These are phyloP conservation scores for Blastobotrys arbuscula DNA, from an alignment of 1,139 yeast species.

Conservation along the genomic window DNA sequence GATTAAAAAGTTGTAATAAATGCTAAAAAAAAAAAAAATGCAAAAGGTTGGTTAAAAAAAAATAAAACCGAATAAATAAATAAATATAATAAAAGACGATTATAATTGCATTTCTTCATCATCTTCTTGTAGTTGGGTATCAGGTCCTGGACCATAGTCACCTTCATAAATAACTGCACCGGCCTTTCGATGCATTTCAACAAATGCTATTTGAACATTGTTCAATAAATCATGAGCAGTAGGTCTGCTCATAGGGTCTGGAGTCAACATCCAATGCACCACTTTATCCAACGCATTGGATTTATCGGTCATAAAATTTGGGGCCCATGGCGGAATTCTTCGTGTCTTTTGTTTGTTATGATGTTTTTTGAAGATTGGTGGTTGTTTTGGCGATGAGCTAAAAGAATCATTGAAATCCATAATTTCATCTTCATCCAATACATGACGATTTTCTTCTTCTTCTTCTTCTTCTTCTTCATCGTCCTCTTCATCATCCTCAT, in stretches of 20 bases:
- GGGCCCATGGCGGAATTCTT: slow-evolving; percentile 53
- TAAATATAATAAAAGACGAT: slow-evolving; percentile 4
- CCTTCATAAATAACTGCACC: slow-evolving; percentile 97
- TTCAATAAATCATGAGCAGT: slow-evolving; percentile 64
- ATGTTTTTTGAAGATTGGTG: not conserved
- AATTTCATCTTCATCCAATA: slow-evolving; percentile 1
- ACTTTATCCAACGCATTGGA: slow-evolving; percentile 67
- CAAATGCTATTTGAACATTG: slow-evolving; percentile 67
- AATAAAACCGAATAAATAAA: not conserved
- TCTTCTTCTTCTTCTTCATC: slow-evolving; percentile 13
- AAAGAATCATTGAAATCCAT: slow-evolving; percentile 3
- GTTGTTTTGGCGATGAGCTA: not conserved
- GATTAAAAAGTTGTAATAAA: not conserved
- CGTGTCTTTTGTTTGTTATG: not conserved
- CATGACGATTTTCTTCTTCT: slow-evolving; percentile 1
- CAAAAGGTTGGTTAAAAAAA: not conserved
- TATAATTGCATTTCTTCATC: slow-evolving; percentile 13
- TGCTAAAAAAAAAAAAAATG: not conserved
- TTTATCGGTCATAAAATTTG: slow-evolving; percentile 72
- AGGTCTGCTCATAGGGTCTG: slow-evolving; percentile 79
- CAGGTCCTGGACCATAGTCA: slow-evolving; percentile 79
- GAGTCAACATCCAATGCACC: slow-evolving; percentile 86
- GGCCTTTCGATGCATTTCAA: slow-evolving; percentile 78
- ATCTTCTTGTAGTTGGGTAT: slow-evolving; percentile 8
- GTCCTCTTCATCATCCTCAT: slow-evolving; percentile 5